Evolutionary conservation across 441 rosid species (phyloP).

Genomic region (Viola pubescens): DNA sequence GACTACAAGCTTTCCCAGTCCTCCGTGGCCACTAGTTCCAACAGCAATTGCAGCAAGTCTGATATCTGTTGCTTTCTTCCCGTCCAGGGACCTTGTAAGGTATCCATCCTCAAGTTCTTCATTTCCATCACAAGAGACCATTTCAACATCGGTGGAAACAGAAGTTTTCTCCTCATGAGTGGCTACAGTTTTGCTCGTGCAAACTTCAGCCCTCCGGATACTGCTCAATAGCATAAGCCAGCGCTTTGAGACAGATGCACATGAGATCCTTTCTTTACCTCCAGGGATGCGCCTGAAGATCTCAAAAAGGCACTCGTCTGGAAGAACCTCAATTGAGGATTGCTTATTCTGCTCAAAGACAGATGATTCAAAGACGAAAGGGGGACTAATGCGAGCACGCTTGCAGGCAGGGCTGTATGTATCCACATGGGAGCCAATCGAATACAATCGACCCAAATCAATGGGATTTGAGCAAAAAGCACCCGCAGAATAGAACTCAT

Average conservation of each 20-base stretch:
- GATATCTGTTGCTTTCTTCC: slow-evolving; percentile 76
- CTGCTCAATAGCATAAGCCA: slow-evolving; percentile 74
- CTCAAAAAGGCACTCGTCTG: slow-evolving; percentile 88
- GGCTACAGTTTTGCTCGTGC: slow-evolving; percentile 13
- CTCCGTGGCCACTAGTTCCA: slow-evolving; percentile 68
- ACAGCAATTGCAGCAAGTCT: slow-evolving; percentile 85
- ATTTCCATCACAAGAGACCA: slow-evolving; percentile 33
- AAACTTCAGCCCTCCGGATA: slow-evolving; percentile 42
- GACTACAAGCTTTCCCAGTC: slow-evolving; percentile 77
- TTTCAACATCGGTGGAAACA: slow-evolving; percentile 27
- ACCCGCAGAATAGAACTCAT: slow-evolving; percentile 46
- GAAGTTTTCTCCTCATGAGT: slow-evolving; percentile 13
- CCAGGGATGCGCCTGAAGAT: slow-evolving; percentile 66
- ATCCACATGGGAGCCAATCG: slow-evolving; percentile 40
- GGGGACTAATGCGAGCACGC: slow-evolving; percentile 50
- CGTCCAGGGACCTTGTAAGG: slow-evolving; percentile 72
- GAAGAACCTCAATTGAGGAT: slow-evolving; percentile 66
- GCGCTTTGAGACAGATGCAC: slow-evolving; percentile 75
- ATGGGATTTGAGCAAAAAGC: slow-evolving; percentile 33
- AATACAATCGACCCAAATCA: slow-evolving; percentile 37
- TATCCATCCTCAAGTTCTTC: slow-evolving; percentile 38
- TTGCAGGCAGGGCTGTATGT: slow-evolving; percentile 60
- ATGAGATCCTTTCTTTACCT: slow-evolving; percentile 61
- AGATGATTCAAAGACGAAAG: slow-evolving; percentile 26
- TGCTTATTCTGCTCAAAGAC: slow-evolving; percentile 32